Evolutionary conservation across 2,329 filamentous ascomycete genomes (phyloP), one percentile per base, ranked within the genome.

Genomic region (Chaetomium globosum): DNA sequence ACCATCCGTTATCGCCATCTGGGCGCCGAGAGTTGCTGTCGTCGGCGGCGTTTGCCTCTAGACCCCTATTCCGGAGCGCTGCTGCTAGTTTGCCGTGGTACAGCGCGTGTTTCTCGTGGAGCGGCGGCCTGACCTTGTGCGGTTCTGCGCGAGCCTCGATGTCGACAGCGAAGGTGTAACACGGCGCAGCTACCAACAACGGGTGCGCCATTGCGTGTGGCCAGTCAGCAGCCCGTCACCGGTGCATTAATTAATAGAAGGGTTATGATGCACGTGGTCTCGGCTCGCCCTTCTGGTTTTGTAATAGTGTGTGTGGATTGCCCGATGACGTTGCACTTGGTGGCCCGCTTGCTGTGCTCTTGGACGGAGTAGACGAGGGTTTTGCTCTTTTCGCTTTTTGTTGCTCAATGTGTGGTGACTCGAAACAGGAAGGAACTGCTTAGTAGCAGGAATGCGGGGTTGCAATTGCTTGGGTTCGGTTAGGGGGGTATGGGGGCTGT

Each of bases 401-500:
- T 7, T 43, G 39, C 5, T 19, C 16, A 43, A 39, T 39, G 36
- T 43, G 39, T 19, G 39, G 39, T n/a, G 39, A 52, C 21, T 28
- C 49, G 49, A 52, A 28, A 52, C 49, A 12, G 21, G 5, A 52
- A 52, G 49, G 49, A 52, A 26, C 26, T 21, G 49, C 49, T 52
- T 52, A 52, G 21, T 23, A 13, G n/a, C 13, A 28, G 49, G 49
- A 52, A 52, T 52, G 49, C 49, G 49, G 49, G 49, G 39, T 43
- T n/a, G 16, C 26, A 26, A 26, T 26, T 26, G 31, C 31, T 33
- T 8, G 10, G 33, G 33, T 12, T 36, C 9, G 33, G 33, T 36
- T 36, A 9, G 10, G 26, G 26, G 26, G 26, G 26, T 26, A 26
- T 26, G 39, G 21, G 49, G 49, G 49, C 49, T 28, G 49, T 52